phyloP scores from a whole-genome alignment of 768 basidiomycete genomes.

The Cystobasidium ongulense region DNA sequence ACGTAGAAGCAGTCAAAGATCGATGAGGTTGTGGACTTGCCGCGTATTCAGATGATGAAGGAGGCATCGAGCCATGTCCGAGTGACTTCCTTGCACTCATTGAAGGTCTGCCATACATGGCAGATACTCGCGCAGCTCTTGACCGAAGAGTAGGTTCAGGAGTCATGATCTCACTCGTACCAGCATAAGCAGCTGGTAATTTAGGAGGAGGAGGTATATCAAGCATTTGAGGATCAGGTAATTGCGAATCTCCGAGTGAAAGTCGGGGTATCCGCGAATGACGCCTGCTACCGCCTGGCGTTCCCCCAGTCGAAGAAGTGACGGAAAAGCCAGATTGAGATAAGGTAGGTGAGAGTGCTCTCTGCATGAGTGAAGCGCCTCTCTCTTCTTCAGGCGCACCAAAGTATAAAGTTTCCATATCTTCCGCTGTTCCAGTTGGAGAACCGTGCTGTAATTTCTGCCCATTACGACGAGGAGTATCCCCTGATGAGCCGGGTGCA shows the following conservation, averaged over 20 bases:
- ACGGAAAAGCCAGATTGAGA: not conserved
- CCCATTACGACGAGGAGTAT: not conserved
- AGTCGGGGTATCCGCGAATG: conserved; percentile 23
- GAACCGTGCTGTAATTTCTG: not conserved
- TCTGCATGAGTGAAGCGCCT: not conserved
- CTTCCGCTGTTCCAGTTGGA: not conserved
- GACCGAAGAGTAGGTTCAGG: conserved; percentile 18
- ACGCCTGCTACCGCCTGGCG: not conserved
- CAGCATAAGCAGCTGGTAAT: not conserved
- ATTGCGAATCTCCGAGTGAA: not conserved
- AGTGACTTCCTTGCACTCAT: not conserved
- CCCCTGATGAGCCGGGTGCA: not conserved
- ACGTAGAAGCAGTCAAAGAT: not conserved
- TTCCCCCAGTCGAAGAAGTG: not conserved
- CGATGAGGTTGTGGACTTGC: not conserved
- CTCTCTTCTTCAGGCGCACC: not conserved
- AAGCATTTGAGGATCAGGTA: not conserved
- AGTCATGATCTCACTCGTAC: conserved; percentile 14
- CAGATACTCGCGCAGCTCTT: conserved; percentile 16
- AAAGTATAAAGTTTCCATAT: conserved; percentile 13
- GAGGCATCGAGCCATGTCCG: not conserved
- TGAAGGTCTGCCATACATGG: conserved; percentile 6
- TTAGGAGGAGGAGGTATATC: conserved; percentile 6
- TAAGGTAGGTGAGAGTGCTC: conserved; percentile 20
- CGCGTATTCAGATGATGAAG: not conserved